Conservation (phyloP, 352 stramenopile species). For the Phytopythium cucurbitacearum region DNA sequence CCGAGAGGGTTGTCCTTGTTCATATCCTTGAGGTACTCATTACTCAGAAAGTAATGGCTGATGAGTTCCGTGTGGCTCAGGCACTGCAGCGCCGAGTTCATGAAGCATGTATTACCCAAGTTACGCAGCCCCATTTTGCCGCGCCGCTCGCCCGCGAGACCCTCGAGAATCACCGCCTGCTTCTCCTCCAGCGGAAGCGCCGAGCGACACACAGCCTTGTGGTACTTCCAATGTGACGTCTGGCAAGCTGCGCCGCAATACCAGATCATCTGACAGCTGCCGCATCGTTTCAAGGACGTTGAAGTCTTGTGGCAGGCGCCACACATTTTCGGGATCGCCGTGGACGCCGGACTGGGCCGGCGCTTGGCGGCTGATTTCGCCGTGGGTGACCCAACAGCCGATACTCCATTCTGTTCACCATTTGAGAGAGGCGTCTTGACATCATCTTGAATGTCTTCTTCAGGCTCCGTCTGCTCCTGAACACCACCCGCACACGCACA, state of each 20-base stretch:
- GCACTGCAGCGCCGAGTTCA: conserved; percentile 86
- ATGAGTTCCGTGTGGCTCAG: conserved; percentile 91
- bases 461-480: too few relatives aligned
- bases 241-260: conserved; percentile 78
- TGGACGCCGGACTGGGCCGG: conserved; percentile 19
- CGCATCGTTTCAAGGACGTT: conserved; percentile 61
- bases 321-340: conserved; percentile 52
- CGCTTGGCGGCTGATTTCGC: conserved; percentile 24
- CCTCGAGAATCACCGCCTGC: conserved; percentile 33
- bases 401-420: too few relatives aligned
- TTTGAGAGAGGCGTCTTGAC: not conserved
- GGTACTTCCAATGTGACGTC: conserved; percentile 78
- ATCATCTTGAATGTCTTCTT: not conserved
- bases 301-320: conserved; percentile 47
- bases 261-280: conserved; percentile 67
- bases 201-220: conserved; percentile 54
- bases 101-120: conserved; percentile 79
- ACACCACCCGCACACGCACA: too few relatives aligned
- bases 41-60: conserved; percentile 94
- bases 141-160: conserved; percentile 43
- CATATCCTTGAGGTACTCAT: conserved; percentile 90
- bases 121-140: conserved; percentile 80
- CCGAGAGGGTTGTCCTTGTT: conserved; percentile 96
- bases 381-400: too few relatives aligned
- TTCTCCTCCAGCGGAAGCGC: conserved; percentile 34